Conservation (phyloP, 352 stramenopile genomes). For the Pseudoperonospora humuli region DNA sequence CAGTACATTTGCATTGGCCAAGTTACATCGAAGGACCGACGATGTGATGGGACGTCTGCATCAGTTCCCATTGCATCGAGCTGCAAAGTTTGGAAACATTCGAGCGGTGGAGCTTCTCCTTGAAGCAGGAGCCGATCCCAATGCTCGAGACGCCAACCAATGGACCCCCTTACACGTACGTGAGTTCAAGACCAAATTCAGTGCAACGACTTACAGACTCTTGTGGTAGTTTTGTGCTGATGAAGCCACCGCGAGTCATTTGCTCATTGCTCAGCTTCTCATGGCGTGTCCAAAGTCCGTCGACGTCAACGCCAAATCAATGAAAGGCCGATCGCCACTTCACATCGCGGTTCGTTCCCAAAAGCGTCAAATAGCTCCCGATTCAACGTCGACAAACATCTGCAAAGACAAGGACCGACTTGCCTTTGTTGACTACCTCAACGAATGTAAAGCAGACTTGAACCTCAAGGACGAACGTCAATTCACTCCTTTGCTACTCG, state of each 20-base stretch:
- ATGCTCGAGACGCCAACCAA: constrained; percentile 39
- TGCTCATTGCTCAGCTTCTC: constrained; percentile 33
- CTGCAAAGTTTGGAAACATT: constrained; percentile 40
- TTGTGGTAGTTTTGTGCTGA: constrained; percentile 39
- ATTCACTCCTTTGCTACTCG: constrained; percentile 36
- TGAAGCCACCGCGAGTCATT: constrained; percentile 20
- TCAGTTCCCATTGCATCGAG: constrained; percentile 36
- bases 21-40: constrained; percentile 19
- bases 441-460: constrained; percentile 23
- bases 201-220: background rate
- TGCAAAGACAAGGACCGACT: constrained; percentile 3
- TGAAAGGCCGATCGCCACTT: constrained; percentile 48
- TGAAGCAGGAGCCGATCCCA: constrained; percentile 25
- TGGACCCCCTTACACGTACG: constrained; percentile 58
- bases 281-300: constrained; percentile 12
- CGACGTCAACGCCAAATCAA: constrained; percentile 30
- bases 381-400: background rate
- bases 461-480: constrained; percentile 30
- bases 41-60: constrained; percentile 20
- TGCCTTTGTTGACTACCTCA: constrained; percentile 23
- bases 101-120: constrained; percentile 33
- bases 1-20: constrained; percentile 32
- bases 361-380: background rate
- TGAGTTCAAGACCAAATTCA: no score
- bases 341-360: constrained; percentile 29